A percentile compares a stretch with the other conserved stretches of the same genome.
Evolutionary conservation across 805 yeast species (phyloP).

Genomic region (Kodamaea kaohsiungensis): DNA sequence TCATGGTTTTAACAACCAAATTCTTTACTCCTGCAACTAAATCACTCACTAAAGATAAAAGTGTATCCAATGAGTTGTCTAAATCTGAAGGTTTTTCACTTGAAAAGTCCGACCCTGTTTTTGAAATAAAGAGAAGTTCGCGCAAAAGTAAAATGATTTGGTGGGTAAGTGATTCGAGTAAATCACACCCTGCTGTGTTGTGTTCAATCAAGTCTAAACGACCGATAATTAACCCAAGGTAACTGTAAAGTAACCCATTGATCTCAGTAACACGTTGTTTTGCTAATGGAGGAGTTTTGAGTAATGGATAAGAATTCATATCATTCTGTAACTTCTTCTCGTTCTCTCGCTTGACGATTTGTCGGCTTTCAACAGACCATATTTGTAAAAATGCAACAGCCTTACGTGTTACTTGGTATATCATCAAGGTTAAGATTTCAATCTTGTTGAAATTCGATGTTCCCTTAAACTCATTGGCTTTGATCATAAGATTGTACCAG

Average conservation of each 20-base stretch:
- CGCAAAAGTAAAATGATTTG: slow-evolving; percentile 65
- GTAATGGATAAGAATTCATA: slow-evolving; percentile 45
- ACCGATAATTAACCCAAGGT: slow-evolving; percentile 70
- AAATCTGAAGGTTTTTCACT: slow-evolving; percentile 42
- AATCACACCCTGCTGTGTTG: slow-evolving; percentile 67
- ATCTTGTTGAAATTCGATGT: slow-evolving; percentile 59
- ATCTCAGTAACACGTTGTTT: slow-evolving; percentile 64
- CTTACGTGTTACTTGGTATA: slow-evolving; percentile 66
- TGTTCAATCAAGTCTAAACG: slow-evolving; percentile 76
- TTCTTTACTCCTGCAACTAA: slow-evolving; percentile 64
- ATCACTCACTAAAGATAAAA: slow-evolving; percentile 62
- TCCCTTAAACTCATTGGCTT: slow-evolving; percentile 72
- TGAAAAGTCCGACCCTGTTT: slow-evolving; percentile 44
- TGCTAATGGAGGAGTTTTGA: slow-evolving; percentile 60
- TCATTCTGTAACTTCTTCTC: slow-evolving; percentile 36
- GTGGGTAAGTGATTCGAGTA: slow-evolving; percentile 64
- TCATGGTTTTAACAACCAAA: slow-evolving; percentile 56
- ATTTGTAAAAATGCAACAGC: slow-evolving; percentile 63
- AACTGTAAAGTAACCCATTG: slow-evolving; percentile 56
- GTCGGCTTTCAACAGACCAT: slow-evolving; percentile 69
- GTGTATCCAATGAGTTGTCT: slow-evolving; percentile 53
- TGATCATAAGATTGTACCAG: slow-evolving; percentile 77
- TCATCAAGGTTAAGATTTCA: slow-evolving; percentile 60
- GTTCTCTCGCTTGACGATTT: slow-evolving; percentile 39
- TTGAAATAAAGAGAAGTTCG: slow-evolving; percentile 63